Evolutionary conservation across 345 rosid genomes (phyloP), one percentile per base, ranked within the genome.

Genomic region (Dovyalis caffra): DNA sequence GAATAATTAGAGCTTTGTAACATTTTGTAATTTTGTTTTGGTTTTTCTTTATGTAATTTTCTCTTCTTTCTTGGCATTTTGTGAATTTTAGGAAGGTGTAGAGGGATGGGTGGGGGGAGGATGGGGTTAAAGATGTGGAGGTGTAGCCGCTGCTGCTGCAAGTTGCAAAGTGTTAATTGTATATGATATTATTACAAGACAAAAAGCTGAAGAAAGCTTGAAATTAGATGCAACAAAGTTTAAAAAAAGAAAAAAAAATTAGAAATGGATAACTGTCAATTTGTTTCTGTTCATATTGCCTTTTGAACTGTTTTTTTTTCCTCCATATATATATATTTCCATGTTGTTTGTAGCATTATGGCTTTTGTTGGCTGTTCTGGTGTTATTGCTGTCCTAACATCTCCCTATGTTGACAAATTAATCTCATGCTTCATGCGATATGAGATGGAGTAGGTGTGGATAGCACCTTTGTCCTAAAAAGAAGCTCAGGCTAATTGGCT

Each of bases 1-100:
- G 88, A 82, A 80, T 89, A 2, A 80, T 88, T 26, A 90, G 87
- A 77, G 88, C 89, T 76, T 87, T 81, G 93, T 91, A 92, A 87
- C 92, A 73, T 69, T 79, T 33, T 64, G 67, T 58, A 20, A 56
- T 61, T 32, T 72, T 58, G 2, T 11, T 56, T 25, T 45, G 15
- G 2, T 0, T 23, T 49, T 47, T 49, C 21, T 32, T 35, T 64
- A 33, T 64, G 51, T 68, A 21, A 62, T 23, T 73, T 37, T 29
- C 68, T 64, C 66, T 21, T 29, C 64, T 35, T 21, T 29, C 64
- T 35, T 7, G 28, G 58, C 33, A 74, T 73, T 64, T 74, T 78
- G 74, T 73, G 71, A 69, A 57, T 71, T 61, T 47, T 51, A 31
- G 57, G 38, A 49, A 29, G 57, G 56, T 33, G 62, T 31, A 47